Conservation (phyloP, 208 protist genomes). For the Trypanosoma vivax region DNA sequence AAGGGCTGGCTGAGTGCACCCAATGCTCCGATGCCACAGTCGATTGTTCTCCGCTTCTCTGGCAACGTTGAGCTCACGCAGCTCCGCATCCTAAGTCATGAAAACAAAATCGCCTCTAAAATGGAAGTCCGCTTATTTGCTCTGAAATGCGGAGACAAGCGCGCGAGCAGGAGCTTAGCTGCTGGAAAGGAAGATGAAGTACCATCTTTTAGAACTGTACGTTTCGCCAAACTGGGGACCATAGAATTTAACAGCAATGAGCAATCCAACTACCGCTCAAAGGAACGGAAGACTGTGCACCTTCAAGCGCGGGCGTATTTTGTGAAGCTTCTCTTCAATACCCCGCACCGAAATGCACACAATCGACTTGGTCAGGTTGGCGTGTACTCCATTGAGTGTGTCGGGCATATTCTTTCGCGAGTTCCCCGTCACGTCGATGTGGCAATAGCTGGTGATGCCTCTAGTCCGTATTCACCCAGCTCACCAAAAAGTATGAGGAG, state of each 20-base stretch:
- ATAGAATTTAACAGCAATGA: conserved; percentile 82
- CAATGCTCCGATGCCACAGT: conserved; percentile 68
- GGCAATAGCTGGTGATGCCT: background rate
- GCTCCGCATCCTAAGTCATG: conserved; percentile 78
- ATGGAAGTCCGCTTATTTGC: conserved; percentile 80
- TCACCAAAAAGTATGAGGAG: background rate
- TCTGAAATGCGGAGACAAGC: conserved; percentile 17
- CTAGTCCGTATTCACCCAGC: background rate
- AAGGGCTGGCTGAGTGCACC: conserved; percentile 73
- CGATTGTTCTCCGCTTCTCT: conserved; percentile 76
- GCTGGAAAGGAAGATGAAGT: conserved; percentile 19
- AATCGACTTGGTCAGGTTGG: conserved; percentile 77
- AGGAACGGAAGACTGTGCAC: conserved; percentile 89
- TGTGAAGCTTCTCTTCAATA: conserved; percentile 80
- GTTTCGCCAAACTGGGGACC: conserved; percentile 72
- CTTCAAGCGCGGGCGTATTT: conserved; percentile 77
- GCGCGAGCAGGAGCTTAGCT: conserved; percentile 10
- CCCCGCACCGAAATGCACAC: conserved; percentile 55
- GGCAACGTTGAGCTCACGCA: conserved; percentile 82
- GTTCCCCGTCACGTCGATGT: conserved; percentile 17
- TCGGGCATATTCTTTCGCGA: conserved; percentile 22
- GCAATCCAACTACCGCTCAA: conserved; percentile 62
- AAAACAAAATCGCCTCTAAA: conserved; percentile 78
- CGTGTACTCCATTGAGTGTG: conserved; percentile 80
- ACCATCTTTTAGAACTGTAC: conserved; percentile 57